phyloP scores from a whole-genome alignment of 1,284 basidiomycete genomes.

The Cryptococcus sp. region DNA sequence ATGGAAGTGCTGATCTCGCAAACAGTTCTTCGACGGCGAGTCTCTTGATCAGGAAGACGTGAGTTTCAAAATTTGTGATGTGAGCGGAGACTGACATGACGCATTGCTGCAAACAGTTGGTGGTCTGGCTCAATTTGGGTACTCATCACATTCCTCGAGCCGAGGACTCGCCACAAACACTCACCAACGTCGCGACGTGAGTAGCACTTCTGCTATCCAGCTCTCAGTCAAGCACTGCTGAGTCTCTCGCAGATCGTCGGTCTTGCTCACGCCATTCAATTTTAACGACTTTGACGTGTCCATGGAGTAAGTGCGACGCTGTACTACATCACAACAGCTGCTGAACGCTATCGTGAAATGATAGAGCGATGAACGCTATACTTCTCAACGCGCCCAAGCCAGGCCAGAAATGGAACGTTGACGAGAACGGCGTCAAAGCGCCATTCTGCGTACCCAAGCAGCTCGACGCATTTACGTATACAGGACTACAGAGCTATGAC shows the following conservation, averaged over 20 bases:
- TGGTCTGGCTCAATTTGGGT: slow-evolving; percentile 66
- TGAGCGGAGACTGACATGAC: background rate
- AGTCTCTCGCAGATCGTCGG: slow-evolving; percentile 50
- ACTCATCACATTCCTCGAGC: slow-evolving; percentile 59
- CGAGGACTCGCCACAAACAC: slow-evolving; percentile 61
- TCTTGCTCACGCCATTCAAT: slow-evolving; percentile 64
- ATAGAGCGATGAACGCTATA: slow-evolving; percentile 36
- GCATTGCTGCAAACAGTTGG: slow-evolving; percentile 53
- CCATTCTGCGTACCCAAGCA: slow-evolving; percentile 57
- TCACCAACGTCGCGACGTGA: slow-evolving; percentile 61
- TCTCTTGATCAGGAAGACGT: slow-evolving; percentile 56
- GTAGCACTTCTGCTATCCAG: background rate
- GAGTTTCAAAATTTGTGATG: no score
- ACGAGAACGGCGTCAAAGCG: slow-evolving; percentile 60
- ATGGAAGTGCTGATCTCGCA: background rate
- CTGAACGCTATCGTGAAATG: background rate
- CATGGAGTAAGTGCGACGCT: slow-evolving; percentile 45
- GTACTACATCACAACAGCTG: background rate
- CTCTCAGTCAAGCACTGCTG: background rate
- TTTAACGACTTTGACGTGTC: slow-evolving; percentile 66
- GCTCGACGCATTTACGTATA: slow-evolving; percentile 52
- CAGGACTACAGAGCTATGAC: slow-evolving; percentile 11
- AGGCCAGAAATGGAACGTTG: slow-evolving; percentile 54
- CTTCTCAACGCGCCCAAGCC: slow-evolving; percentile 52
- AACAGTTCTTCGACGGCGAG: slow-evolving; percentile 61